Percentiles rank a stretch among this genome's conserved stretches.
These are phyloP conservation scores for Helicocarpus griseus DNA, from an alignment of 2,329 filamentous ascomycete species.

Conservation along the genomic window DNA sequence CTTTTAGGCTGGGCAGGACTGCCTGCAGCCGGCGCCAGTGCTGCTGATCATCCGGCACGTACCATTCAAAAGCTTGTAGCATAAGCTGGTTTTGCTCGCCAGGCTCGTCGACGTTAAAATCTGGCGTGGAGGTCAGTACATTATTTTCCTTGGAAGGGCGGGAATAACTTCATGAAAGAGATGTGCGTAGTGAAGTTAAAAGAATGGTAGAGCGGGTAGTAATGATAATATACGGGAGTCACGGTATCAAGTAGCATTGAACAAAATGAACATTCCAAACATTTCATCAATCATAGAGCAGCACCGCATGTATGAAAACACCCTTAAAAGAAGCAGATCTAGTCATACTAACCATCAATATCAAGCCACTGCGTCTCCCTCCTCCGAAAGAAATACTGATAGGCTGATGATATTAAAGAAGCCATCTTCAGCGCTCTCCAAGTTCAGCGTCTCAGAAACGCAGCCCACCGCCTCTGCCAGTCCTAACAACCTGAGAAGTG, in stretches of 20 bases:
- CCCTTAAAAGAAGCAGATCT: too few species aligned
- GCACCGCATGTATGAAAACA: too few species aligned
- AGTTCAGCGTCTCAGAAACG: background rate
- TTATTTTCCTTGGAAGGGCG: too few species aligned
- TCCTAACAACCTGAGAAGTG: background rate
- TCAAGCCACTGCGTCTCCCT: background rate
- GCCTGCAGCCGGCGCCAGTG: conserved; percentile 53
- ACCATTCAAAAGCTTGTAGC: conserved; percentile 66
- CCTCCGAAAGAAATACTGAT: conserved; percentile 1
- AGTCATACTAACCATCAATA: conserved; percentile 3
- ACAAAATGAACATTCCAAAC: too few species aligned
- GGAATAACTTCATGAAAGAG: too few species aligned
- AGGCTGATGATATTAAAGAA: background rate
- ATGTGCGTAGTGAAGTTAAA: too few species aligned
- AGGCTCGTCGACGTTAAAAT: background rate
- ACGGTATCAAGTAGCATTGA: too few species aligned
- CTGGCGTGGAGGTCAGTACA: background rate
- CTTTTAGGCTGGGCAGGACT: conserved; percentile 45
- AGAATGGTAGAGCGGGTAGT: too few species aligned
- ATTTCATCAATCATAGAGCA: too few species aligned
- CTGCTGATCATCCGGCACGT: conserved; percentile 49
- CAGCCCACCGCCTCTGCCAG: background rate
- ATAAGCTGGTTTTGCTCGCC: conserved; percentile 43
- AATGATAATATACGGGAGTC: too few species aligned
- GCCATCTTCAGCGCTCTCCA: background rate